phyloP scores from a whole-genome alignment of 768 basidiomycete species.

The Psilocybe cyanescens region DNA sequence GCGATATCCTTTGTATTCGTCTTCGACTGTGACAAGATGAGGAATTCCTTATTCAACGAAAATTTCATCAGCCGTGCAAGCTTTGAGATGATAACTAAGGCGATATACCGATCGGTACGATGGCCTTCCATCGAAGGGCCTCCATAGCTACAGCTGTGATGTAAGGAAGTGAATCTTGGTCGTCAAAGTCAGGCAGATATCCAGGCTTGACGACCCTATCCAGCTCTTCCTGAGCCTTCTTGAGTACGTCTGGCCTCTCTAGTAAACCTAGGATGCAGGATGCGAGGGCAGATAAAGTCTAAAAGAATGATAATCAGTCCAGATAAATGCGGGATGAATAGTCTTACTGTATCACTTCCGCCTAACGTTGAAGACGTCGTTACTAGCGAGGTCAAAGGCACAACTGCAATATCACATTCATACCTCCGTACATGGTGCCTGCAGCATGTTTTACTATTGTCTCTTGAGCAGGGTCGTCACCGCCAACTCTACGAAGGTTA shows the following conservation, averaged over 20 bases:
- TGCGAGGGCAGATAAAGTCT: constrained; percentile 2
- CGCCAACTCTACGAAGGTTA: constrained; percentile 18
- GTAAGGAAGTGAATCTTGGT: constrained; percentile 6
- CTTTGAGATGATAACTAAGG: not conserved
- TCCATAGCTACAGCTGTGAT: constrained; percentile 9
- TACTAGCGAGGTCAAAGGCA: not conserved
- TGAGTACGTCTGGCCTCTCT: constrained; percentile 1
- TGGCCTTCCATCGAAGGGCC: constrained; percentile 8
- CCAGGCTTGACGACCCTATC: constrained; percentile 7
- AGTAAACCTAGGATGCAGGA: constrained; percentile 8
- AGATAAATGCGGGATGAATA: too few species aligned
- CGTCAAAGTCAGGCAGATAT: constrained; percentile 10
- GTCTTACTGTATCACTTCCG: not conserved
- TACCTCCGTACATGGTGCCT: constrained; percentile 35
- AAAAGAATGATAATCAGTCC: not conserved
- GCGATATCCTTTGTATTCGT: constrained; percentile 5
- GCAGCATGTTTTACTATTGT: constrained; percentile 37
- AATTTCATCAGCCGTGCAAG: not conserved
- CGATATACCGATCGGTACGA: constrained; percentile 4
- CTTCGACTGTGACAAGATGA: not conserved
- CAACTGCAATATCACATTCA: not conserved
- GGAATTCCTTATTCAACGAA: not conserved
- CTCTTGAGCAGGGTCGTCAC: constrained; percentile 13
- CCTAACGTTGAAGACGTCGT: not conserved
- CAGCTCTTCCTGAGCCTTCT: constrained; percentile 11